Base-by-base conservation (phyloP, 441 rosid genomes). In the Populus trichocarpa region DNA sequence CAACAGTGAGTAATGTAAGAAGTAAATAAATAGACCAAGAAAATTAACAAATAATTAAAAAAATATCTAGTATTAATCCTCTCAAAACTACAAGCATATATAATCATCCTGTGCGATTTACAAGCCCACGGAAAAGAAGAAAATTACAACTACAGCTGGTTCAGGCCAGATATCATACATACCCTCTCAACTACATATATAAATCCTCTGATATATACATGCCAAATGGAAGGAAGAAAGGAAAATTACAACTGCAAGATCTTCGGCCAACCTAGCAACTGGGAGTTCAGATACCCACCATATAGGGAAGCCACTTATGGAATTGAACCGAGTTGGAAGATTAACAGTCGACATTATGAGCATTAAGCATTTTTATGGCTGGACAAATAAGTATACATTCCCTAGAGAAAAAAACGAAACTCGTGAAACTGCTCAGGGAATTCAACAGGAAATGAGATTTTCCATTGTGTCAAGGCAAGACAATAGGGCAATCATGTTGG, bases 151-250 rank as follows among this genome's bases (percentile, higher is more conserved):
- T 64, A 68, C 70, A 28, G 20, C 35, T 10, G 35, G 57, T 36
- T 23, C 50, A 3, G 42, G 66, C 70, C 78, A 75, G 71, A 50
- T 69, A 70, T 74, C 33, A 68, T 11, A 40, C 46, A 36, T 11
- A 67, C 65, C 25, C 81, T 77, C 77, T 75, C 75, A 64, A 35
- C 83, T 80, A 67, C 81, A 80, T 23, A 42, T 61, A 78, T 80
- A 80, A 35, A 80, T 71, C 26, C 70, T 72, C 50, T 71, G 70
- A 84, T 84, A 76, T 85, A 84, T 87, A 83, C 87, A 83, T 61
- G 77, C 76, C 72, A 35, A 77, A 35, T 20, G 28, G 66, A 78
- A 13, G 13, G 13, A 10, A 69, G 25, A 65, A 14, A n/a, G 38
- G 10, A 76, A 73, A 75, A 73, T 73, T 80, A 80, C 82, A 77